phyloP scores from a whole-genome alignment of 306 rosid genomes.

The Ormosia semicastrata region DNA sequence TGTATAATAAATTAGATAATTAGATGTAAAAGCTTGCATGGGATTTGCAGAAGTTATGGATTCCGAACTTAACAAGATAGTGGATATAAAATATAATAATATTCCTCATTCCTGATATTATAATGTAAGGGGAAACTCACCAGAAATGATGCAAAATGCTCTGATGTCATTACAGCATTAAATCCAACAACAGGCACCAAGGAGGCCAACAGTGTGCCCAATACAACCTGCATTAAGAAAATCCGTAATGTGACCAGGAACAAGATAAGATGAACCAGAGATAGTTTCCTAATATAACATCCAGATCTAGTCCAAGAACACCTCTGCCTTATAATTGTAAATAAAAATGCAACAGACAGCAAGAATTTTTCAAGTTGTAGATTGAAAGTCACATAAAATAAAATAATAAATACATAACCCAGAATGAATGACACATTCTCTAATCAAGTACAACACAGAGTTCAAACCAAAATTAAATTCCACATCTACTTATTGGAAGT shows the following conservation, averaged over 20 bases:
- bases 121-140: constrained; percentile 42
- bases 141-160: constrained; percentile 97
- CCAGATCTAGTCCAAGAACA: constrained; percentile 14
- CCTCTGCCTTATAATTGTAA: neutral
- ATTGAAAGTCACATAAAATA: neutral
- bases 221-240: constrained; percentile 63
- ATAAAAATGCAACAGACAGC: neutral
- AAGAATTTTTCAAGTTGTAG: neutral
- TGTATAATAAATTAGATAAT: neutral
- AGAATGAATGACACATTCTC: constrained; percentile 1
- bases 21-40: neutral
- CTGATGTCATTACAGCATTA: constrained; percentile 97
- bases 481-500: neutral
- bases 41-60: neutral
- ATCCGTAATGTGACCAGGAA: constrained; percentile 26
- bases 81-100: neutral
- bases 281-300: constrained; percentile 1
- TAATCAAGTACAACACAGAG: neutral
- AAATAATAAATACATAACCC: neutral
- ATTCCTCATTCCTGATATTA: neutral
- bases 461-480: neutral
- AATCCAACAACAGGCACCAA: constrained; percentile 99
- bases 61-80: neutral
- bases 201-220: constrained; percentile 91
- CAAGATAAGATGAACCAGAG: constrained; percentile 6